These are phyloP conservation scores for Grifola frondosa DNA, from an alignment of 1,284 basidiomycete species.

Conservation along the genomic window DNA sequence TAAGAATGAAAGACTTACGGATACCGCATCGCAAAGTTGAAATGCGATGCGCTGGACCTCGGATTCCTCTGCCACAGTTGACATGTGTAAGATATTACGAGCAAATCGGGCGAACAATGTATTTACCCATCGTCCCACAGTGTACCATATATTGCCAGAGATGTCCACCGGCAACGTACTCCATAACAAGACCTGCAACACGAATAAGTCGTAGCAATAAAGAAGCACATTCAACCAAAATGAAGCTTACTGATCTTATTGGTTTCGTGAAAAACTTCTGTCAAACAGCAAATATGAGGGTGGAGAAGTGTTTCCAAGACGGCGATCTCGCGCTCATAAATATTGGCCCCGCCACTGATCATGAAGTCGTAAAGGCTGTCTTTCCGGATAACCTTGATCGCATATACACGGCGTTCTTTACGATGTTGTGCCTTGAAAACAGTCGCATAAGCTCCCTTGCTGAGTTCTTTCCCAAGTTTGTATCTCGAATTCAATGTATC, in stretches of 20 bases:
- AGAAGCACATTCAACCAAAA: not conserved
- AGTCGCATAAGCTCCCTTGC: slow-evolving; percentile 79
- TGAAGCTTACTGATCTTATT: slow-evolving; percentile 61
- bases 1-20: slow-evolving; percentile 42
- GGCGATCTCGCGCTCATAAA: slow-evolving; percentile 75
- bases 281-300: slow-evolving; percentile 78
- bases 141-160: slow-evolving; percentile 79
- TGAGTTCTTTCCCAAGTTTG: slow-evolving; percentile 66
- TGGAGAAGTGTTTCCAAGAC: slow-evolving; percentile 78
- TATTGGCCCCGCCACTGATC: no score
- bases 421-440: slow-evolving; percentile 71
- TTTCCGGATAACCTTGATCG: slow-evolving; percentile 74
- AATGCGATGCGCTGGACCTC: slow-evolving; percentile 62
- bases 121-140: slow-evolving; percentile 46
- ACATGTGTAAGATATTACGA: not conserved
- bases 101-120: slow-evolving; percentile 48
- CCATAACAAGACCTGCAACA: slow-evolving; percentile 71
- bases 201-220: not conserved
- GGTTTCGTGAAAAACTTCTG: slow-evolving; percentile 73
- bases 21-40: slow-evolving; percentile 72
- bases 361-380: slow-evolving; percentile 31
- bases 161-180: slow-evolving; percentile 85
- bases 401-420: slow-evolving; percentile 59
- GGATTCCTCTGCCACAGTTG: slow-evolving; percentile 49
- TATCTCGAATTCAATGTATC: slow-evolving; percentile 62